phyloP scores from a whole-genome alignment of 331 rosid genomes.

The Quercus lobata region DNA sequence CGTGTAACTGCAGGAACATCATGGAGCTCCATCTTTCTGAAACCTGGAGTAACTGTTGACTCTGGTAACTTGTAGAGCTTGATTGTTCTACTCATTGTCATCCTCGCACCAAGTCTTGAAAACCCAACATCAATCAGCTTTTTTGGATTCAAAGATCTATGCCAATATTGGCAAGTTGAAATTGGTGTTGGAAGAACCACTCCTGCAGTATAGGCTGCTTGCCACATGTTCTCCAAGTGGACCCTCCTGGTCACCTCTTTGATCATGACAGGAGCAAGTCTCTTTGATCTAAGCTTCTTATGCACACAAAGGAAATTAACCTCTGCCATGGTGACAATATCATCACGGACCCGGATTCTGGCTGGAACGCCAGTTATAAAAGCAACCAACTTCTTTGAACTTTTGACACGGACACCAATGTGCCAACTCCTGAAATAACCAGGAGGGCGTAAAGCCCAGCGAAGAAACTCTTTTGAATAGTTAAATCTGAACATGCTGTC shows the following conservation, averaged over 20 bases:
- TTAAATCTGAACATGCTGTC: constrained; percentile 27
- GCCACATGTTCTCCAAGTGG: constrained; percentile 30
- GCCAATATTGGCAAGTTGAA: constrained; percentile 28
- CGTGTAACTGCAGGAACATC: constrained; percentile 29
- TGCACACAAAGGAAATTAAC: constrained; percentile 26
- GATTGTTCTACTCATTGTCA: constrained; percentile 28
- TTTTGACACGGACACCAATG: constrained; percentile 24
- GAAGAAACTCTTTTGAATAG: constrained; percentile 25
- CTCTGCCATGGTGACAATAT: constrained; percentile 23
- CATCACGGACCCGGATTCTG: constrained; percentile 15
- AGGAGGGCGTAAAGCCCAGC: constrained; percentile 23
- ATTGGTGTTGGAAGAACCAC: constrained; percentile 24
- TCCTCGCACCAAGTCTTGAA: constrained; percentile 27
- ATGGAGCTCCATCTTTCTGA: constrained; percentile 22
- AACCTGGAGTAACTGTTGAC: constrained; percentile 19
- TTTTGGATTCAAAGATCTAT: constrained; percentile 24
- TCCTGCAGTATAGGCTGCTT: constrained; percentile 27
- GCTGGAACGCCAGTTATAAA: constrained; percentile 26
- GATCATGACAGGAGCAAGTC: constrained; percentile 32
- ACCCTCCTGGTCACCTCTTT: constrained; percentile 30
- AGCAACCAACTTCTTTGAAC: constrained; percentile 27
- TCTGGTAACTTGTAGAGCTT: constrained; percentile 26
- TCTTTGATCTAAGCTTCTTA: constrained; percentile 25
- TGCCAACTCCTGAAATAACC: constrained; percentile 28
- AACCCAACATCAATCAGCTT: constrained; percentile 26